Evolutionary conservation across 1,284 basidiomycete species (phyloP), one percentile per base, ranked within the genome.

Genomic region (Sporisorium reilianum): DNA sequence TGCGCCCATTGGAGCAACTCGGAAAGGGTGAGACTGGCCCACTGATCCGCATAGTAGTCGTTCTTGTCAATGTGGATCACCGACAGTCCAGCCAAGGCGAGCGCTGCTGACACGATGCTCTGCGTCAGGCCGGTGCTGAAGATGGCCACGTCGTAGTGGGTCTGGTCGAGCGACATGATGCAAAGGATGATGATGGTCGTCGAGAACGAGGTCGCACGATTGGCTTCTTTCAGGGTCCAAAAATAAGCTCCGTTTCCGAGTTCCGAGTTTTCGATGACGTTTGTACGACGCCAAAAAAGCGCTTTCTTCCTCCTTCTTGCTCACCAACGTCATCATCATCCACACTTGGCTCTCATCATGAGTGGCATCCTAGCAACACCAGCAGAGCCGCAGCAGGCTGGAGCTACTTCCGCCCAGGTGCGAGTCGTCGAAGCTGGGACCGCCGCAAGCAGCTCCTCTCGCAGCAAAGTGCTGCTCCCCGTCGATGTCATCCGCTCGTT

Each of bases 21-120:
- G 57, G 92, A 90, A 1, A 95, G 87, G 0, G 91, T 91, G 32
- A 98, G 85, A 38, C 91, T 92, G 0, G 95, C 94, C 83, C 94
- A 90, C 54, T 90, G 87, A 41, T 89, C 90, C 52, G 95, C 95
- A 81, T 98, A 98, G 85, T 94, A 93, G 1, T 89, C 85, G 80
- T 94, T 92, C 32, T 88, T 85, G 85, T 98, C 95, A 69, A 97
- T 86, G 79, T 98, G 95, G 0, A 93, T 92, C 38, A 97, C 91
- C 65, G 89, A 91, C 83, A 91, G 90, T 45, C 94, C 94, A 44
- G 92, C 90, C 84, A 93, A 94, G 3, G 95, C 90, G 36, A 98
- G 89, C 0, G 95, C 84, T 58, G 83, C 80, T 7, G 72, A 71
- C 12, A 81, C 32, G 32, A 79, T 85, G 76, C 68, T 67, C 64